These are phyloP conservation scores for Fusarium compactum DNA, from an alignment of 2,329 filamentous ascomycete genomes.

Conservation along the genomic window DNA sequence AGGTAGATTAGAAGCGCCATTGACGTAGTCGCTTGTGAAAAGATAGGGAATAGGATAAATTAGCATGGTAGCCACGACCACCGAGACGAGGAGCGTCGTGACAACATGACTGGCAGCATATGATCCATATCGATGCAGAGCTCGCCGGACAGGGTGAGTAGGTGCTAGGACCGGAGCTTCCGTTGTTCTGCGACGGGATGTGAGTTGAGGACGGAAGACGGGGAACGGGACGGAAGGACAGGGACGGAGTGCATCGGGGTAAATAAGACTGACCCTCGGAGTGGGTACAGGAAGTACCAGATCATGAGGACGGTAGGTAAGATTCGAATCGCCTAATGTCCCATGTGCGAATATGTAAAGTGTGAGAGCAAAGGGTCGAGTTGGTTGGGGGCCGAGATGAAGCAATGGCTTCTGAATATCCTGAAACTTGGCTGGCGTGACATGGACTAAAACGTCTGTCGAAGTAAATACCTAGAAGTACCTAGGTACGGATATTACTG, in stretches of 20 bases:
- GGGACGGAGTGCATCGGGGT: slow-evolving; percentile 18
- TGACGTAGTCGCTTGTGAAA: slow-evolving; percentile 77
- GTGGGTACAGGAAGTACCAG: slow-evolving; percentile 82
- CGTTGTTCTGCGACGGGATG: slow-evolving; percentile 69
- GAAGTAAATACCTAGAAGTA: slow-evolving; percentile 5
- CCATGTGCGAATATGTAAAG: slow-evolving; percentile 38
- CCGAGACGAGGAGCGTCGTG: slow-evolving; percentile 78
- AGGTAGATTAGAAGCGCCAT: slow-evolving; percentile 77
- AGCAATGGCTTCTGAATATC: slow-evolving; percentile 28
- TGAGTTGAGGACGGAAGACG: slow-evolving; percentile 33
- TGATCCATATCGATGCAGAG: slow-evolving; percentile 77
- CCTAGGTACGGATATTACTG: slow-evolving; percentile 6
- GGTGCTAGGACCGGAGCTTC: slow-evolving; percentile 75
- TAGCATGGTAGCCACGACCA: slow-evolving; percentile 75
- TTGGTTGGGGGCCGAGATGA: slow-evolving; percentile 9
- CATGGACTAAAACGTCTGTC: slow-evolving; percentile 38
- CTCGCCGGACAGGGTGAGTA: slow-evolving; percentile 72
- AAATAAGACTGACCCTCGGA: slow-evolving; percentile 73
- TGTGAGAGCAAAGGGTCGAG: slow-evolving; percentile 15
- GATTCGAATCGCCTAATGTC: slow-evolving; percentile 33
- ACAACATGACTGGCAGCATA: slow-evolving; percentile 80
- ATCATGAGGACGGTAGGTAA: slow-evolving; percentile 65
- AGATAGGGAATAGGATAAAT: slow-evolving; percentile 82
- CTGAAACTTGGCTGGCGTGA: slow-evolving; percentile 38
- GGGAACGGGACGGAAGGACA: slow-evolving; percentile 27